A percentile compares a stretch with the other conserved stretches of the same genome.
These are phyloP conservation scores for Lenwebbia sp. DNA, from an alignment of 345 rosid genomes.

Conservation along the genomic window DNA sequence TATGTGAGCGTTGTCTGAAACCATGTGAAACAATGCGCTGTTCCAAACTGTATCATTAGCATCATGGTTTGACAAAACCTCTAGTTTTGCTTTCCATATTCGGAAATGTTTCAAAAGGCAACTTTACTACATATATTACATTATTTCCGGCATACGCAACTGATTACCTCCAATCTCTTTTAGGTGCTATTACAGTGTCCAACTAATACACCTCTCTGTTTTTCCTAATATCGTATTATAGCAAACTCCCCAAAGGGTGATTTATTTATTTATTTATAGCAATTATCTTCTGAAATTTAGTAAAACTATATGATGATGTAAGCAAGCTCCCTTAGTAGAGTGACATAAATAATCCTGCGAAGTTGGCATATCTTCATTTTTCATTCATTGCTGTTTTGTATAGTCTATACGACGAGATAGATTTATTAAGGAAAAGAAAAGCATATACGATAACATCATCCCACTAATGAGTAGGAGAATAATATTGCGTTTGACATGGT, in stretches of 20 bases:
- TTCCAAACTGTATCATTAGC: neutral
- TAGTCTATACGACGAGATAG: neutral
- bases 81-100: neutral
- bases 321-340: neutral
- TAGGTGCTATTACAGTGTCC: neutral
- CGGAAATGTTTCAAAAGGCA: neutral
- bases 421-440: neutral
- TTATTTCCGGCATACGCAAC: neutral
- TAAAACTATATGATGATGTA: neutral
- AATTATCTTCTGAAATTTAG: neutral
- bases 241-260: neutral
- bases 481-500: neutral
- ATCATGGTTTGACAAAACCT: neutral
- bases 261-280: neutral
- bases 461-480: neutral
- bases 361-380: neutral
- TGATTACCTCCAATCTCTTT: neutral
- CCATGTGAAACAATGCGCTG: neutral
- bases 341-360: neutral
- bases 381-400: neutral
- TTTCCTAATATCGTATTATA: neutral
- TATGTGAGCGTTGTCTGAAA: neutral
- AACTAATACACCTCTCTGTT: neutral
- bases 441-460: neutral
- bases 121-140: neutral